Base-by-base conservation (phyloP, 495 filamentous ascomycete genomes). In the Aspergillus bertholletiae region DNA sequence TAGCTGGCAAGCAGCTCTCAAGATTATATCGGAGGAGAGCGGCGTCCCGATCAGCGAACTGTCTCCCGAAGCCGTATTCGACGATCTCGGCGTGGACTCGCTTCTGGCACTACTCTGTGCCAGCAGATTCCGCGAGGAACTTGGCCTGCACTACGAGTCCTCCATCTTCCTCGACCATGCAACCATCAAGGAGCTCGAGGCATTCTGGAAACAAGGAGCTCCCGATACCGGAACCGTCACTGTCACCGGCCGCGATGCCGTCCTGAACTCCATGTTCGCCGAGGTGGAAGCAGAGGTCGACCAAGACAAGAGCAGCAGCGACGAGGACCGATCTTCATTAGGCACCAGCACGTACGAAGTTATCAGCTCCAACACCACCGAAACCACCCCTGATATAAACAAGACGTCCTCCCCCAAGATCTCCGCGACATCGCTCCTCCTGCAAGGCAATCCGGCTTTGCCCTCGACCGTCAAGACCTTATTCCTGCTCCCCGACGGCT, bases 401-500 rank as follows among this genome's bases (percentile, higher is more conserved):
- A 65, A 73, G 18, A 59, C 77, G 39, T 67, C 65, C 37, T 49
- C 52, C 2, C 62, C 63, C 46, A 45, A 73, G 30, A 46, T 34
- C 20, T 18, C 28, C 1, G 22, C 37, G 0, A 49, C 15, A 6
- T 23, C 54, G 55, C 83, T 69, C 2, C 81, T 83, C 28, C 74
- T 81, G 7, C 76, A 80, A 46, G 75, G 78, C 7, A 71, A 68
- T 46, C 71, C 80, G 12, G 80, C 78, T 81, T 72, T 12, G 75
- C 82, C 12, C 79, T 67, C n/a, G 4, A 30, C 44, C 3, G 46
- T 34, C 8, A 83, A 81, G 64, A 82, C 77, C 34, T 72, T 95
- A 13, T 85, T 88, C 69, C 80, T 93, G 54, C 73, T 93, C 35
- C 89, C 90, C 17, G 90, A 93, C 60, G 90, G 90, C 18, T 83